phyloP scores from a whole-genome alignment of 768 basidiomycete genomes.

The Glaciozyma antarctica region DNA sequence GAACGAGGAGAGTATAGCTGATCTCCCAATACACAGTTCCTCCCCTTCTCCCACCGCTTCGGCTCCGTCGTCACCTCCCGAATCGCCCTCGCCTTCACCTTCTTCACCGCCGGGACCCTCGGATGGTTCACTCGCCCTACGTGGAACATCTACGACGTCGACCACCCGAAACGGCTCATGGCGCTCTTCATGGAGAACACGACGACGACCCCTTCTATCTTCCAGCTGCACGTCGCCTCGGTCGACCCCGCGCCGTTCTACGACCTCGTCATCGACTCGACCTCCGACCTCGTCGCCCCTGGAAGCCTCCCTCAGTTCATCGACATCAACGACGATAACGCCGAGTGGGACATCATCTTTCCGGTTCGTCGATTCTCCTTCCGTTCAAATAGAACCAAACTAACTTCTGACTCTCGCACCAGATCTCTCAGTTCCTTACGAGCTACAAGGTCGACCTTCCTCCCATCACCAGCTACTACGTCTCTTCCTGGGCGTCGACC shows the following conservation, averaged over 20 bases:
- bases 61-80: conserved; percentile 39
- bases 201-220: conserved; percentile 43
- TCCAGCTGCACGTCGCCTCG: conserved; percentile 67
- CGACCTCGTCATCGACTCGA: conserved; percentile 54
- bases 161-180: conserved; percentile 81
- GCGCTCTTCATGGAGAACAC: conserved; percentile 80
- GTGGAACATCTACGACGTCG: conserved; percentile 57
- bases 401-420: conserved; percentile 19
- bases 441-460: conserved; percentile 69
- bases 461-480: conserved; percentile 43
- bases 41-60: conserved; percentile 70
- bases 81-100: conserved; percentile 44
- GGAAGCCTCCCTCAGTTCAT: conserved; percentile 36
- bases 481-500: conserved; percentile 46
- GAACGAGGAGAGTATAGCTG: neutral
- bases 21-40: neutral
- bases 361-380: conserved; percentile 57
- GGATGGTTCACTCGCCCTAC: conserved; percentile 49
- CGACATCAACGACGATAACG: conserved; percentile 63
- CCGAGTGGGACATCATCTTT: conserved; percentile 80
- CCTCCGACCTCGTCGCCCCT: conserved; percentile 48
- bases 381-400: neutral
- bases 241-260: conserved; percentile 72
- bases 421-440: conserved; percentile 58
- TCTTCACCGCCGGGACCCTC: conserved; percentile 47